A percentile compares a stretch with the other conserved stretches of the same genome.
phyloP scores from a whole-genome alignment of 2,329 filamentous ascomycete species.

The Aspergillus sp. region DNA sequence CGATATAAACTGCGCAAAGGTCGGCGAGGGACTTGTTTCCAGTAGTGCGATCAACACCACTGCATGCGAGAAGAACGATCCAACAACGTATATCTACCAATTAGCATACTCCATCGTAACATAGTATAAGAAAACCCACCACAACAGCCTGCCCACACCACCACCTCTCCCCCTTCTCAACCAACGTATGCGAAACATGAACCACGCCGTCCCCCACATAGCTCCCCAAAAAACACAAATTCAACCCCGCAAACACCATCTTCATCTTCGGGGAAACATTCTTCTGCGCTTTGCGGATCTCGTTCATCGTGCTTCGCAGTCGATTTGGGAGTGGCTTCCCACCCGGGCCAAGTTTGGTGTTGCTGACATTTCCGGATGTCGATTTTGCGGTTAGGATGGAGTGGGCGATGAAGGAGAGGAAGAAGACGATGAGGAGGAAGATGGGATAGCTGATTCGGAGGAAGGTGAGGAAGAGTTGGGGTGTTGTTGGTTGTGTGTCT shows the following conservation, averaged over 20 bases:
- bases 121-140: slow-evolving; percentile 49
- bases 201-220: slow-evolving; percentile 71
- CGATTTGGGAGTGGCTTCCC: slow-evolving; percentile 79
- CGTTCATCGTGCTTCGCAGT: slow-evolving; percentile 45
- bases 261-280: slow-evolving; percentile 62
- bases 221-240: slow-evolving; percentile 64
- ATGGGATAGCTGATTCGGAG: slow-evolving; percentile 60
- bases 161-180: slow-evolving; percentile 61
- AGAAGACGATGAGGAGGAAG: slow-evolving; percentile 60
- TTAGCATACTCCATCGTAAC: slow-evolving; percentile 6
- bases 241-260: slow-evolving; percentile 70
- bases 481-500: too few relatives aligned
- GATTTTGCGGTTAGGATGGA: slow-evolving; percentile 53
- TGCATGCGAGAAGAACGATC: slow-evolving; percentile 80
- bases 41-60: slow-evolving; percentile 82
- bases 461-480: too few relatives aligned
- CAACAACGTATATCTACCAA: slow-evolving; percentile 73
- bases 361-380: slow-evolving; percentile 42
- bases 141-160: slow-evolving; percentile 77
- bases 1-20: slow-evolving; percentile 69
- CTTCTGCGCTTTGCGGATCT: slow-evolving; percentile 46
- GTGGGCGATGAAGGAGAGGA: slow-evolving; percentile 56
- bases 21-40: slow-evolving; percentile 77
- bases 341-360: slow-evolving; percentile 67
- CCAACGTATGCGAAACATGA: slow-evolving; percentile 69